A percentile compares a stretch with the other conserved stretches of the same genome.
These are phyloP conservation scores for Porcisia deanei DNA, from an alignment of 208 protist species.

Conservation along the genomic window DNA sequence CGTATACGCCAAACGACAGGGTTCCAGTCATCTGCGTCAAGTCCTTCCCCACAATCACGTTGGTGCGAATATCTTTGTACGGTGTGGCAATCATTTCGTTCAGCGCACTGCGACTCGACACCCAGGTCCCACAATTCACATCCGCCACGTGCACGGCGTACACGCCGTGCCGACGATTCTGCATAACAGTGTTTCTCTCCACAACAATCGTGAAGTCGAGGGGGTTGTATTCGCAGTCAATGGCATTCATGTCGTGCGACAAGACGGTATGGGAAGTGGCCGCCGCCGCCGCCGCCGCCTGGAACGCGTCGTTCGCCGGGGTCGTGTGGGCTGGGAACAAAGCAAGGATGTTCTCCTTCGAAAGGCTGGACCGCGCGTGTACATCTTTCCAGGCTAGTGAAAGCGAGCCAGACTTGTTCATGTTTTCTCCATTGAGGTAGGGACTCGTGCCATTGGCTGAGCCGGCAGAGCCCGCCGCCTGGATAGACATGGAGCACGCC, in stretches of 20 bases:
- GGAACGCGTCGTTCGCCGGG: neutral
- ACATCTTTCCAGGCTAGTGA: neutral
- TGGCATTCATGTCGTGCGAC: constrained; percentile 11
- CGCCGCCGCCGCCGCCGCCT: neutral
- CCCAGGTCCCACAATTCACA: constrained; percentile 35
- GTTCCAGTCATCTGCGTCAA: constrained; percentile 13
- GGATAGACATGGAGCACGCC: constrained; percentile 2
- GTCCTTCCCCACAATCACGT: constrained; percentile 38
- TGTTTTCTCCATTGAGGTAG: neutral
- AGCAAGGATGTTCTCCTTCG: neutral
- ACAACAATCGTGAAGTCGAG: constrained; percentile 45
- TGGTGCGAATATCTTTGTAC: constrained; percentile 47
- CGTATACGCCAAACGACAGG: constrained; percentile 38
- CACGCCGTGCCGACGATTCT: constrained; percentile 54
- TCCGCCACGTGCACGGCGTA: constrained; percentile 72
- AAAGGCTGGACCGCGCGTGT: neutral
- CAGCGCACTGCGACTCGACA: constrained; percentile 36
- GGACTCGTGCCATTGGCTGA: neutral
- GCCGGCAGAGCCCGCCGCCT: neutral
- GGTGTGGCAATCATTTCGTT: constrained; percentile 35
- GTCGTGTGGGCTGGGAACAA: neutral
- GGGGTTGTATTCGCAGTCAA: constrained; percentile 7
- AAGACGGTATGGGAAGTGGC: neutral
- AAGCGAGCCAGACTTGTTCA: neutral
- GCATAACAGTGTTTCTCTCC: constrained; percentile 62